Evolutionary conservation across 2,329 filamentous ascomycete genomes (phyloP), one percentile per base, ranked within the genome.

Genomic region (Chalara sp.): DNA sequence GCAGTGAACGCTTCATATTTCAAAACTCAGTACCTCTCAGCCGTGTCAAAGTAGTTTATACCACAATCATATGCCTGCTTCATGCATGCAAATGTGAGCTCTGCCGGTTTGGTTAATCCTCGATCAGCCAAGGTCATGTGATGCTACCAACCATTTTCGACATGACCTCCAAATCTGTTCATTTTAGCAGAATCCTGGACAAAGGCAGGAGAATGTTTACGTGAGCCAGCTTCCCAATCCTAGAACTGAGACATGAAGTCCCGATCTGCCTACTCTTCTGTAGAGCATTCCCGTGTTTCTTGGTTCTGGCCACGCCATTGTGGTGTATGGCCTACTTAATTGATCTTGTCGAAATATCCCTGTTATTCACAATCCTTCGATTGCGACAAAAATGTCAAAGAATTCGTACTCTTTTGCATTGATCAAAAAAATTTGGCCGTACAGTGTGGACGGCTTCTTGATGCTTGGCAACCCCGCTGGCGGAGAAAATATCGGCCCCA

Each of bases 21-120:
- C 21, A 21, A 3, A 21, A 21, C 21, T 21, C 21, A 30, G 31
- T 48, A 57, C 31, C 54, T 70, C 64, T 83, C 79, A 39, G 80
- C 79, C 40, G 74, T 78, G 63, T 83, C 80, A 58, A 83, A 83
- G 67, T 81, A 82, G 68, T 83, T 83, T 62, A 83, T 72, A 6
- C 80, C 80, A 46, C 68, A 69, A 57, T 82, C 76, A 57, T 79
- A 82, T 6, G 80, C 80, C 2, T 76, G 74, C 62, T 78, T 69
- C 55, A 79, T 68, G 53, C 67, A 70, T 1, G 63, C 64, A 47
- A 67, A 66, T 2, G 65, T 66, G 47, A 6, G 10, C 40, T 63
- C 65, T 32, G 66, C 65, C 49, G 45, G 39, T 53, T 53, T 50
- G 51, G 51, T 31, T 52, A 47, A 41, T 47, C 31, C 28, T 49